These are phyloP conservation scores for Decorospora gaudefroyi DNA, from an alignment of 2,329 filamentous ascomycete genomes.

Conservation along the genomic window DNA sequence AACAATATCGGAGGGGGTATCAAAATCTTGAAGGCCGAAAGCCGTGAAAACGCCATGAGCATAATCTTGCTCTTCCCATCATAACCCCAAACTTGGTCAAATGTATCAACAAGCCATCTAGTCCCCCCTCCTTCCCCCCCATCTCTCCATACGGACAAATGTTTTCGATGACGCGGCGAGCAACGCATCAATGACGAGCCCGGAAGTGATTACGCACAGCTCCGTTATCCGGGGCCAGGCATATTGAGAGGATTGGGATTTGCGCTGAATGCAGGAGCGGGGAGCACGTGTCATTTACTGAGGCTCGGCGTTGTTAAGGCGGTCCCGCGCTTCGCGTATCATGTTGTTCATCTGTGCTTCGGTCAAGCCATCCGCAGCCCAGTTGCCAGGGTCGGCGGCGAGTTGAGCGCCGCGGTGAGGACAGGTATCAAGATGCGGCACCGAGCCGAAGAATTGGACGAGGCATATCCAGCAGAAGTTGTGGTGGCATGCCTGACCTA, in stretches of 20 bases:
- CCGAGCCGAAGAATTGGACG: conserved; percentile 1
- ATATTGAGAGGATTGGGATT: not conserved
- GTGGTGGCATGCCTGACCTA: conserved; percentile 22
- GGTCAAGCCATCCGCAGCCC: conserved; percentile 7
- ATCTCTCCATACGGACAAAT: too few relatives aligned
- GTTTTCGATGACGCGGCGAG: too few relatives aligned
- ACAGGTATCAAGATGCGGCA: conserved; percentile 16
- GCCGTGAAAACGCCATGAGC: not conserved
- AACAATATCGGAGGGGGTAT: not conserved
- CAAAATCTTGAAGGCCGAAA: not conserved
- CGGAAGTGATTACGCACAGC: too few relatives aligned
- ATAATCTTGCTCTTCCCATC: not conserved
- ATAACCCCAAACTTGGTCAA: not conserved
- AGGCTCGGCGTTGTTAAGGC: not conserved
- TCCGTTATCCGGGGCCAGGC: too few relatives aligned
- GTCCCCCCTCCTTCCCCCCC: not conserved
- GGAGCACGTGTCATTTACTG: not conserved
- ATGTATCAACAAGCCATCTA: not conserved
- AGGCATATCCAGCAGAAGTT: conserved; percentile 35
- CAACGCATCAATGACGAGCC: too few relatives aligned
- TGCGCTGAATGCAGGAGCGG: not conserved
- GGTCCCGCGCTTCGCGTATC: conserved; percentile 5
- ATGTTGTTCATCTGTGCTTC: conserved; percentile 10
- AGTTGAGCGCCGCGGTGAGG: conserved; percentile 14
- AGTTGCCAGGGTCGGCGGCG: conserved; percentile 21